phyloP scores from a whole-genome alignment of 495 filamentous ascomycete genomes.

The Daldinia loculata region DNA sequence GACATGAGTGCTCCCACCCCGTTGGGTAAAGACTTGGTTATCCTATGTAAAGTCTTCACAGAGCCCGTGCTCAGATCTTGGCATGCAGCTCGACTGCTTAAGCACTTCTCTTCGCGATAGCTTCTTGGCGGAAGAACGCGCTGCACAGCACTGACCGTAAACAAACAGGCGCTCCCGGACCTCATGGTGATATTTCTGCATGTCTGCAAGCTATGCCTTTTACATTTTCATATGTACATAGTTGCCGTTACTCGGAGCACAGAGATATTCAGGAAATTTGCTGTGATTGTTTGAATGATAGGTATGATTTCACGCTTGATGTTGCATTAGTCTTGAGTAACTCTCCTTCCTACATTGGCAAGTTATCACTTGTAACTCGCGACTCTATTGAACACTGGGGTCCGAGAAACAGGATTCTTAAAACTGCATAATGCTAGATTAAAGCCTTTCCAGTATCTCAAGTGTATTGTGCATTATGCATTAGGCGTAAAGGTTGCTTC shows the following conservation, averaged over 20 bases:
- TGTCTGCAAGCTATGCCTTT: not conserved
- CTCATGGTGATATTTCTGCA: conserved; percentile 20
- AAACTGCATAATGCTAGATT: not conserved
- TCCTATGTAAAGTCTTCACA: conserved; percentile 26
- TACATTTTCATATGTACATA: conserved; percentile 9
- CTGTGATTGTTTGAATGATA: conserved; percentile 3
- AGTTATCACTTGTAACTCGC: not conserved
- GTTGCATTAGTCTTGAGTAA: conserved; percentile 14
- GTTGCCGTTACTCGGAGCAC: not conserved
- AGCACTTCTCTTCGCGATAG: conserved; percentile 25
- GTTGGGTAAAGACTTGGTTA: conserved; percentile 33
- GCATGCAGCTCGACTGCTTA: conserved; percentile 29
- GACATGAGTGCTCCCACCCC: conserved; percentile 23
- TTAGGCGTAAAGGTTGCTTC: not conserved
- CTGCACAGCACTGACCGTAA: conserved; percentile 17
- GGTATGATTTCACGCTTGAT: conserved; percentile 25
- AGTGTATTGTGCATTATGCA: conserved; percentile 32
- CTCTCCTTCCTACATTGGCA: not conserved
- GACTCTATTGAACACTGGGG: not conserved
- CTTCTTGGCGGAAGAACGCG: conserved; percentile 29
- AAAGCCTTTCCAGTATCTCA: conserved; percentile 5
- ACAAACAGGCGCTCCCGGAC: conserved; percentile 28
- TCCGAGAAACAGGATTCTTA: not conserved
- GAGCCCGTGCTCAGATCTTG: conserved; percentile 28
- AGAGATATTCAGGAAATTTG: not conserved